Evolutionary conservation across 768 basidiomycete species (phyloP), one percentile per base, ranked within the genome.

Genomic region (Neoboletus magnificus): DNA sequence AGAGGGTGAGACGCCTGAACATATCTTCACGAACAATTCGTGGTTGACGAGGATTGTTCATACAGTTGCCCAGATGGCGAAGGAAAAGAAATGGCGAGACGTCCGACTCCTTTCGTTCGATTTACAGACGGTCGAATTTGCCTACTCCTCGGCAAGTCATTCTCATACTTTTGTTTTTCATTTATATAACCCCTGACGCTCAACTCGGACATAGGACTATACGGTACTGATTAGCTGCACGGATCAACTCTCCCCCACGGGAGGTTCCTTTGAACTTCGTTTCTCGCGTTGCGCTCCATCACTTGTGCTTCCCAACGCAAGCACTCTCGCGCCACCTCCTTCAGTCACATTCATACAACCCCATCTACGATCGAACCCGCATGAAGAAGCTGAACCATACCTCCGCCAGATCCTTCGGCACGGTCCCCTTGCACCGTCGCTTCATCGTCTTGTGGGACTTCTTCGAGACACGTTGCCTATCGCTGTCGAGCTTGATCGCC

Each of bases 51-150:
- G 16, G 5, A 23, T 36, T 46, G 2, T 50, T 32, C 49, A 18
- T 47, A 4, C 54, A 92, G 93, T 95, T 39, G 89, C 87, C 6
- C 86, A 89, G 67, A 89, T 95, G 85, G 82, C 89, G 16, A 85
- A 86, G 60, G 78, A 80, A 56, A 82, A 81, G 55, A 77, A 76
- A 29, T 93, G 89, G 86, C 72, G 73, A 22, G 91, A 89, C 63
- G 83, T 96, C 20, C 82, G 82, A n/a, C 73, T 96, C 49, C 78
- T 94, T 55, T 92, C 90, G 5, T 96, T 96, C 69, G 92, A 96
- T 70, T 74, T 96, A 16, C 92, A 92, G 64, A 93, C 91, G 0
- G 93, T 94, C n/a, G 87, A 93, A 63, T 89, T 96, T 66, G 83
- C 84, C 2, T 95, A 95, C 67, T 81, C 87, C 11, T 73, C 73